A percentile compares a stretch with the other conserved stretches of the same genome.
These are phyloP conservation scores for Micractinium sp. DNA, from an alignment of 139 green algal species.

Conservation along the genomic window DNA sequence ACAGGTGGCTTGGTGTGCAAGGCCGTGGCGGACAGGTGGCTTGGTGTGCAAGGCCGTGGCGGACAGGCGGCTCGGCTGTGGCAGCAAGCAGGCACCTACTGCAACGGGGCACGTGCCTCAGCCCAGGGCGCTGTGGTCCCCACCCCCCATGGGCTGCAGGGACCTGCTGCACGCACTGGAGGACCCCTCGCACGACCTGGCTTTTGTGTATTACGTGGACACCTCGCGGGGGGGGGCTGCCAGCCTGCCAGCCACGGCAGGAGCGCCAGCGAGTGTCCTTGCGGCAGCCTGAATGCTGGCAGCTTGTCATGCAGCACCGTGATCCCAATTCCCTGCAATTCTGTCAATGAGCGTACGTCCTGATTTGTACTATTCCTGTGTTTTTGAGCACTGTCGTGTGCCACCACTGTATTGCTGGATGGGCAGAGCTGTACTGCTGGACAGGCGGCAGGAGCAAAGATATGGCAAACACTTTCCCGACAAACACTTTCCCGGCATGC, in stretches of 20 bases:
- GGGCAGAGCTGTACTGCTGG: background rate
- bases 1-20: background rate
- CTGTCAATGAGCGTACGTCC: background rate
- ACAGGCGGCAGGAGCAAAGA: background rate
- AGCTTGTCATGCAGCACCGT: background rate
- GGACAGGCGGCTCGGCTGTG: too few species aligned
- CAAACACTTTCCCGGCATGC: too few species aligned
- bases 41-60: background rate
- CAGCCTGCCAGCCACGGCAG: background rate
- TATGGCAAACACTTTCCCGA: too few species aligned
- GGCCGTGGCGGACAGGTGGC: background rate
- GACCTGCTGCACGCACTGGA: slow-evolving; percentile 7
- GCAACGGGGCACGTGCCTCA: too few species aligned
- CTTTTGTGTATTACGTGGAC: slow-evolving; percentile 21
- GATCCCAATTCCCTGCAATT: background rate
- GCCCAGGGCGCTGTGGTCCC: background rate
- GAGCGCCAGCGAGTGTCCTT: background rate
- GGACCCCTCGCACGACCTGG: slow-evolving; percentile 23
- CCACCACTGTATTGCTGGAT: background rate
- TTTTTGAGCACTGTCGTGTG: background rate
- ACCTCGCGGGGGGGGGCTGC: background rate
- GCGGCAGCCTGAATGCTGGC: background rate
- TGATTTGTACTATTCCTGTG: background rate
- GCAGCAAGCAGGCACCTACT: too few species aligned
- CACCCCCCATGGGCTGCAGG: background rate